Percentiles rank a stretch among this genome's conserved stretches.
Evolutionary conservation across 2,329 filamentous ascomycete species (phyloP).

Genomic region (Botrytis cinerea): DNA sequence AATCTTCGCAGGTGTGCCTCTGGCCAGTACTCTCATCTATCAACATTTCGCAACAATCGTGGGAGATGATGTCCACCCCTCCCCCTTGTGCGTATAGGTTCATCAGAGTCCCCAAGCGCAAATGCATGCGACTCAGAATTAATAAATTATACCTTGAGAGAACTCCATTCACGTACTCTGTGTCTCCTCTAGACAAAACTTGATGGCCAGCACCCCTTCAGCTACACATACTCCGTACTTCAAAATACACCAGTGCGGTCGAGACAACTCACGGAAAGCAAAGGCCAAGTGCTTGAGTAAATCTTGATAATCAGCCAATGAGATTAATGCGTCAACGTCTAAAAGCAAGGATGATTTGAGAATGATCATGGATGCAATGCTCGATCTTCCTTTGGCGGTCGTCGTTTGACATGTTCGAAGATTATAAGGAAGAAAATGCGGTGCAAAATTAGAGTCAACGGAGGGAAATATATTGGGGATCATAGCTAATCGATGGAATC

Average conservation of each 20-base stretch:
- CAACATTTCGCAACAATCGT: slow-evolving; percentile 2
- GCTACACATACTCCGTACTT: slow-evolving; percentile 12
- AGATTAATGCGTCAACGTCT: slow-evolving; percentile 37
- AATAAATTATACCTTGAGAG: slow-evolving; percentile 18
- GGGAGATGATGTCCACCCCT: slow-evolving; percentile 1
- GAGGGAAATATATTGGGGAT: background rate
- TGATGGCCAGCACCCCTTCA: slow-evolving; percentile 18
- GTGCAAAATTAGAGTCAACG: background rate
- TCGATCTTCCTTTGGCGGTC: slow-evolving; percentile 25
- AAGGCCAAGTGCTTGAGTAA: slow-evolving; percentile 40
- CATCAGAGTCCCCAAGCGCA: slow-evolving; percentile 32
- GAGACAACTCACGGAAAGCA: slow-evolving; percentile 37
- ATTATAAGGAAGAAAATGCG: background rate
- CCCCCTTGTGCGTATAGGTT: slow-evolving; percentile 24
- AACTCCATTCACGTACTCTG: slow-evolving; percentile 7
- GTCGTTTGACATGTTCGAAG: slow-evolving; percentile 23
- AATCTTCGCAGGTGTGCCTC: background rate
- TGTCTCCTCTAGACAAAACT: background rate
- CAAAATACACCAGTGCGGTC: slow-evolving; percentile 29
- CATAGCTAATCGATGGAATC: background rate
- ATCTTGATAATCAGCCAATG: slow-evolving; percentile 35
- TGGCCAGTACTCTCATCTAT: background rate
- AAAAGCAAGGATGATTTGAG: slow-evolving; percentile 30
- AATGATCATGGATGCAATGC: slow-evolving; percentile 28
- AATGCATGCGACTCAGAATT: slow-evolving; percentile 30